Evolutionary conservation across 2,329 filamentous ascomycete genomes (phyloP).

Genomic region (Penicillium griseofulvum): DNA sequence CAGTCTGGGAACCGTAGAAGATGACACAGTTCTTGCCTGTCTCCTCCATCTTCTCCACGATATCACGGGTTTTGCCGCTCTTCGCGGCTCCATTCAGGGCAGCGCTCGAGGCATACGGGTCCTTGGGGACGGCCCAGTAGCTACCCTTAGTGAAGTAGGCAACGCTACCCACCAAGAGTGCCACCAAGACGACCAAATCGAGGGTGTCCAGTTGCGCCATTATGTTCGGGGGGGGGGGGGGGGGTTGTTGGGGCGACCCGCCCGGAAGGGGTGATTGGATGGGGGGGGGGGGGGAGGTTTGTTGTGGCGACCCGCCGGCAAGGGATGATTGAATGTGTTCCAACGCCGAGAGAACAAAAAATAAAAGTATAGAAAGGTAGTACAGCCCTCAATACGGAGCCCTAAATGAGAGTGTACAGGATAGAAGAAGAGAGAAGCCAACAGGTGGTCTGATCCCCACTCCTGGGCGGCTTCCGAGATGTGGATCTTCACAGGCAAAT

Average conservation of each 20-base stretch:
- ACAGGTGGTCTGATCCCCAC: slow-evolving; percentile 7
- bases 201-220: slow-evolving; percentile 98
- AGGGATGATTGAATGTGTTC: neutral
- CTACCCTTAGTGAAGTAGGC: slow-evolving; percentile 98
- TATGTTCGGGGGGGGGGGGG: too few relatives aligned
- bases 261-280: neutral
- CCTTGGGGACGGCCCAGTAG: slow-evolving; percentile 77
- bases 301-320: slow-evolving; percentile 1
- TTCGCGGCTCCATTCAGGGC: slow-evolving; percentile 65
- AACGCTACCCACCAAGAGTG: slow-evolving; percentile 78
- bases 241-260: slow-evolving; percentile 1
- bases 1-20: slow-evolving; percentile 98
- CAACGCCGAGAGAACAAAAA: neutral
- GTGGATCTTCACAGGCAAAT: slow-evolving; percentile 5
- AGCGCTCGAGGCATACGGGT: slow-evolving; percentile 74
- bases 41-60: slow-evolving; percentile 94
- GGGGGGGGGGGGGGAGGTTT: slow-evolving; percentile 5
- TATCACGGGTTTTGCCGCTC: slow-evolving; percentile 82
- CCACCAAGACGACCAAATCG: slow-evolving; percentile 86
- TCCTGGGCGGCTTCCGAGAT: neutral
- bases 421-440: slow-evolving; percentile 8
- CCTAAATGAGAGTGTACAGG: neutral
- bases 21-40: slow-evolving; percentile 95
- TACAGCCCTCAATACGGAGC: neutral
- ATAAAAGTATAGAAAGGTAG: too few relatives aligned